These are phyloP conservation scores for Aspergillus quadricinctus DNA, from an alignment of 2,329 filamentous ascomycete species.

Conservation along the genomic window DNA sequence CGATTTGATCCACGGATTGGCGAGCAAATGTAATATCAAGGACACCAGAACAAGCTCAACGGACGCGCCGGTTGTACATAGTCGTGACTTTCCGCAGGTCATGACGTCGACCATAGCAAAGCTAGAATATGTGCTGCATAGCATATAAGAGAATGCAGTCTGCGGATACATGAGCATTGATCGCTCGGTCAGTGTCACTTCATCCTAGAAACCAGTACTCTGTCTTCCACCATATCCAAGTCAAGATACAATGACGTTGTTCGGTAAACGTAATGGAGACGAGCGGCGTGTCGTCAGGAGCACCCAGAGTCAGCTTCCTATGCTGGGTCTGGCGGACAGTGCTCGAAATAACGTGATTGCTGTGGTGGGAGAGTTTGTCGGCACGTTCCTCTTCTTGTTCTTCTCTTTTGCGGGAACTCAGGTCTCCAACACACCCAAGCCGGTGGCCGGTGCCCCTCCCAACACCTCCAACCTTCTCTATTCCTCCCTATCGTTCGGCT, in stretches of 20 bases:
- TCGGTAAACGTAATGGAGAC: background rate
- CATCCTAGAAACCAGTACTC: background rate
- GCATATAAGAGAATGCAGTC: background rate
- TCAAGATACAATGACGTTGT: background rate
- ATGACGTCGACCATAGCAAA: background rate
- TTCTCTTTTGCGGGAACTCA: conserved; percentile 47
- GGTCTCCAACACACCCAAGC: conserved; percentile 39
- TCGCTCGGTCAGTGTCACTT: background rate
- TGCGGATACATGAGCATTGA: background rate
- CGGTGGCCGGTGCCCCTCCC: conserved; percentile 27
- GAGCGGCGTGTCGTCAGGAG: background rate
- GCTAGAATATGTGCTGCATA: background rate
- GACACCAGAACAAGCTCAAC: background rate
- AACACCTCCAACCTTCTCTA: conserved; percentile 39
- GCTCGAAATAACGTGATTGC: conserved; percentile 45
- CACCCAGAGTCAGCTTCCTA: conserved; percentile 24
- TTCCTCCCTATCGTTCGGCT: conserved; percentile 42
- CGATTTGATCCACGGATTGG: background rate
- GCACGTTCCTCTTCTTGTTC: conserved; percentile 50
- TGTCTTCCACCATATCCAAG: background rate
- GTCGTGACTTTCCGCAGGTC: background rate
- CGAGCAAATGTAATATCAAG: background rate
- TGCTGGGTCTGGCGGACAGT: conserved; percentile 31
- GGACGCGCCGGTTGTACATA: background rate
- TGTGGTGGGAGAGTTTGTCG: conserved; percentile 48